Percentiles rank a stretch among this genome's conserved stretches.
These are phyloP conservation scores for Colletotrichum agaves DNA, from an alignment of 2,329 filamentous ascomycete genomes.

Conservation along the genomic window DNA sequence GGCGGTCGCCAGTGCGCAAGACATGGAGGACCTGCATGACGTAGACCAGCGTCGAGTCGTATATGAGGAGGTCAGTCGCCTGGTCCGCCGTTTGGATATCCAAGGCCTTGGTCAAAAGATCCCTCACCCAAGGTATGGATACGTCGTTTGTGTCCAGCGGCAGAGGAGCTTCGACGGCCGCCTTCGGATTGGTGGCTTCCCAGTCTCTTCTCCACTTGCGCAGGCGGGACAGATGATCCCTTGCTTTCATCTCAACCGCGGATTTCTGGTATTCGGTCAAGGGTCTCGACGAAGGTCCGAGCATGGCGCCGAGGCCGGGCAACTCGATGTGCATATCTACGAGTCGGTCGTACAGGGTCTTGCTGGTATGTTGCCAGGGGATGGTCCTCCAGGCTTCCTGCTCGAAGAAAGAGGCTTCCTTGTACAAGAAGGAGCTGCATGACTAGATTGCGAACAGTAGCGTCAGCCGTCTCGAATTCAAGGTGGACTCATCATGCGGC, in stretches of 20 bases:
- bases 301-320: neutral
- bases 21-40: slow-evolving; percentile 4
- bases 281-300: neutral
- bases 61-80: slow-evolving; percentile 19
- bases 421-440: slow-evolving; percentile 11
- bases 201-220: slow-evolving; percentile 10
- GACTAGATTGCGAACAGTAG: neutral
- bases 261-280: neutral
- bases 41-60: slow-evolving; percentile 15
- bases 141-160: neutral
- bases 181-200: neutral
- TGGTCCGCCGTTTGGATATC: neutral
- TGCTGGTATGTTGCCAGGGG: neutral
- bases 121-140: neutral
- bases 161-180: neutral
- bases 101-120: slow-evolving; percentile 7
- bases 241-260: neutral
- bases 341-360: slow-evolving; percentile 12
- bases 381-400: slow-evolving; percentile 16
- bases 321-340: slow-evolving; percentile 18
- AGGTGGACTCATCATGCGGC: too few species aligned
- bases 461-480: neutral
- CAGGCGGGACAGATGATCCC: neutral
- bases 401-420: slow-evolving; percentile 18
- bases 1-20: neutral